These are phyloP conservation scores for Fusarium graminum DNA, from an alignment of 2,329 filamentous ascomycete genomes.

Conservation along the genomic window DNA sequence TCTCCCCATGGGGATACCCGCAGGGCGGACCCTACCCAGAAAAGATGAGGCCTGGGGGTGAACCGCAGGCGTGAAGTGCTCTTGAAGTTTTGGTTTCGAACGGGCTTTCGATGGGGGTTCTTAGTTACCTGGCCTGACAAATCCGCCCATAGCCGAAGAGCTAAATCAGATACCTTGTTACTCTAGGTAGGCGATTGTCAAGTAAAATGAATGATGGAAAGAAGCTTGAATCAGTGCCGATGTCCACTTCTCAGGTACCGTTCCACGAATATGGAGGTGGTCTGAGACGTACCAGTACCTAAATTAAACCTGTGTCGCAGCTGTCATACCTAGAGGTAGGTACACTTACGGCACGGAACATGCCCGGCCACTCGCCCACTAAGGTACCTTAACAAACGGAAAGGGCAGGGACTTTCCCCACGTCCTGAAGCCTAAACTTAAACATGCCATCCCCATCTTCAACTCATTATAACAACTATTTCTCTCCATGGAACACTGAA, in stretches of 20 bases:
- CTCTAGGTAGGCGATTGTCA: neutral
- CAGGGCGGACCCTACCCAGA: constrained; percentile 23
- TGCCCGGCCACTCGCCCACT: constrained; percentile 11
- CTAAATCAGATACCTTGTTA: too few species aligned
- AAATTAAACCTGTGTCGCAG: neutral
- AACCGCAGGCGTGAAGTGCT: neutral
- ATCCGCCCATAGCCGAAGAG: too few species aligned
- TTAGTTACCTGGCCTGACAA: neutral
- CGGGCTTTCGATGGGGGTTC: neutral
- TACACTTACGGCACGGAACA: constrained; percentile 30
- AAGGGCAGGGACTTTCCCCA: constrained; percentile 20
- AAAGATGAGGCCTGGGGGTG: neutral
- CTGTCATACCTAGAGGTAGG: constrained; percentile 11
- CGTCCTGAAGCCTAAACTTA: constrained; percentile 24
- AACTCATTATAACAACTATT: constrained; percentile 16
- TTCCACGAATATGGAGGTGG: neutral
- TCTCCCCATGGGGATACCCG: constrained; percentile 18
- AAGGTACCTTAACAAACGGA: neutral
- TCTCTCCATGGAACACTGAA: constrained; percentile 37
- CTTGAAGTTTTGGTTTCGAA: neutral
- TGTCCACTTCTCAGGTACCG: neutral
- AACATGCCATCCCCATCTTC: constrained; percentile 36
- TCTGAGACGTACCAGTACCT: constrained; percentile 5
- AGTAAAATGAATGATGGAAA: neutral
- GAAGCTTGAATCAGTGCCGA: neutral